Evolutionary conservation across 2,329 filamentous ascomycete genomes (phyloP).

Genomic region (Botrytis porri): DNA sequence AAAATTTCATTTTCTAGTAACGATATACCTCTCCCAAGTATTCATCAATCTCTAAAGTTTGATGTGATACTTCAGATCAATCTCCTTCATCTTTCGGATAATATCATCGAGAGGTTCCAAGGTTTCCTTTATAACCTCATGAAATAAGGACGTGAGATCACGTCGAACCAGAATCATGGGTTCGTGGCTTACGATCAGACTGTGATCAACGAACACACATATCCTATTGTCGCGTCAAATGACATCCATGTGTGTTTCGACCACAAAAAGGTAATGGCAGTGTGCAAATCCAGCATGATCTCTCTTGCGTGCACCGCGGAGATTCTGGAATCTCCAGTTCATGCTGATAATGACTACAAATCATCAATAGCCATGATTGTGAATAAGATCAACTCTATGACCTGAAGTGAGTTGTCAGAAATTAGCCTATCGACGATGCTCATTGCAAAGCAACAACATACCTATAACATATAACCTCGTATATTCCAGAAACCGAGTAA

Average conservation of each 20-base stretch:
- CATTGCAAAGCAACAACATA: neutral
- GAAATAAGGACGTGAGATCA: neutral
- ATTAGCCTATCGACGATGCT: neutral
- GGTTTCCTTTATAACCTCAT: neutral
- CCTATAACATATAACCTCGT: constrained; percentile 3
- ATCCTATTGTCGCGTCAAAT: neutral
- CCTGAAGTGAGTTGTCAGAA: neutral
- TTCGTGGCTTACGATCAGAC: neutral
- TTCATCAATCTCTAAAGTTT: neutral
- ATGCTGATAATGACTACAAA: neutral
- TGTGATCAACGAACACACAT: neutral
- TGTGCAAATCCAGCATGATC: neutral
- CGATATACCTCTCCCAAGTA: neutral
- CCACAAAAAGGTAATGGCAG: neutral
- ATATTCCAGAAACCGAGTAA: constrained; percentile 2
- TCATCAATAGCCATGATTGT: neutral
- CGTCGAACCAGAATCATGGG: neutral
- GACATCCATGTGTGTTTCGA: neutral
- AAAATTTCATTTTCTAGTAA: neutral
- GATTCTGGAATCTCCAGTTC: neutral
- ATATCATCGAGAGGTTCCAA: neutral
- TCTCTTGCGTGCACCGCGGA: neutral
- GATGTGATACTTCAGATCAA: neutral
- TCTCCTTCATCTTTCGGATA: neutral
- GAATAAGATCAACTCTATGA: neutral